Percentiles rank a stretch among this genome's conserved stretches.
Evolutionary conservation across 169 alveolate genomes (phyloP).

Genomic region (Plasmodium coatneyi): DNA sequence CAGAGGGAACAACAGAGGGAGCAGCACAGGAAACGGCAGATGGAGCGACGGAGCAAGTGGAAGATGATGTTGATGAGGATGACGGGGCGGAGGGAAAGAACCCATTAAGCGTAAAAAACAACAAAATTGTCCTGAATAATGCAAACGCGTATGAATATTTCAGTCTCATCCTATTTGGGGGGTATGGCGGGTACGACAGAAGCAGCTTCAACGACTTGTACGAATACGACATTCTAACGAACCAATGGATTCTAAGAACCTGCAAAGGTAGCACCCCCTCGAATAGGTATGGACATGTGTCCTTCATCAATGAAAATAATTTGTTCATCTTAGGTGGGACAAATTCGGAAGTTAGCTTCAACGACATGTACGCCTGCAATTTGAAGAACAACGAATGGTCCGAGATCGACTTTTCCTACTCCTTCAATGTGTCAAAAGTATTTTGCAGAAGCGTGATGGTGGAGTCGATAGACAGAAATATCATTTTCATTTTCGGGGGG

Average conservation of each 20-base stretch:
- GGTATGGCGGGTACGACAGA: conserved; percentile 71
- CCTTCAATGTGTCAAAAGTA: conserved; percentile 50
- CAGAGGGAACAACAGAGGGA: neutral
- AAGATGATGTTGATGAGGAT: neutral
- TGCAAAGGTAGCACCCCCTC: conserved; percentile 56
- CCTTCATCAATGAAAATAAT: conserved; percentile 60
- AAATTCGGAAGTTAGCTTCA: conserved; percentile 63
- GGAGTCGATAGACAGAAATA: conserved; percentile 62
- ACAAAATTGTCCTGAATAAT: conserved; percentile 41
- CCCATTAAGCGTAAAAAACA: conserved; percentile 18
- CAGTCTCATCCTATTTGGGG: conserved; percentile 66
- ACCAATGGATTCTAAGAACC: conserved; percentile 38
- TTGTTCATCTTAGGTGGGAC: conserved; percentile 73
- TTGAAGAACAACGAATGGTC: conserved; percentile 63
- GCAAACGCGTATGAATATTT: conserved; percentile 25
- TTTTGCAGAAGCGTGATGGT: conserved; percentile 39
- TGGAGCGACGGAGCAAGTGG: neutral
- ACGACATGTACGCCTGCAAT: conserved; percentile 63
- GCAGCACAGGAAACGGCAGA: neutral
- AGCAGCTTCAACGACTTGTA: conserved; percentile 53
- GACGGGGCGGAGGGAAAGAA: neutral
- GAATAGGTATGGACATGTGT: conserved; percentile 46
- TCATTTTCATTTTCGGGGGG: conserved; percentile 67
- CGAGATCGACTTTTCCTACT: conserved; percentile 63
- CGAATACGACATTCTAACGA: conserved; percentile 43